Conservation (phyloP, 495 filamentous ascomycete genomes). For the Parmelia sp. region DNA sequence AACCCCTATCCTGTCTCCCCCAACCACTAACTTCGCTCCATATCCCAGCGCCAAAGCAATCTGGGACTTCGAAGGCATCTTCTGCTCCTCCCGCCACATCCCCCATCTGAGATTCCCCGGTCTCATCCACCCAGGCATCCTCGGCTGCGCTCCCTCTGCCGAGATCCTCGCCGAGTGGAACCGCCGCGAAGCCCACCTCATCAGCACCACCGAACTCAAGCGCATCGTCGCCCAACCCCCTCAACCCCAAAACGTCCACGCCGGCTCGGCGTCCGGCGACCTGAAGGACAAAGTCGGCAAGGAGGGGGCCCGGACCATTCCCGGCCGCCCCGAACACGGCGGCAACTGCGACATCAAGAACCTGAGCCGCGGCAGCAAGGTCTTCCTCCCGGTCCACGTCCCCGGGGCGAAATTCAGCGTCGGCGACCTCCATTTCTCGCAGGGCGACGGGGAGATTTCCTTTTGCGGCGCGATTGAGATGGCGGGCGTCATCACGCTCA, state of each 20-base stretch:
- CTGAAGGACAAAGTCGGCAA: conserved; percentile 66
- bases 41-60: conserved; percentile 74
- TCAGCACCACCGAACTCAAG: conserved; percentile 56
- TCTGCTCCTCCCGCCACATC: conserved; percentile 84
- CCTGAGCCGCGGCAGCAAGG: conserved; percentile 73
- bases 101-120: conserved; percentile 82
- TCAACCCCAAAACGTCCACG: conserved; percentile 61
- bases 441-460: conserved; percentile 90
- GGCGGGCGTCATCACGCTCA: conserved; percentile 87
- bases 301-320: conserved; percentile 88
- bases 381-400: conserved; percentile 83
- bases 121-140: conserved; percentile 90
- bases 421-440: conserved; percentile 84
- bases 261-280: conserved; percentile 55
- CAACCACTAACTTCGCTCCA: not conserved
- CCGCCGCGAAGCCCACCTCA: conserved; percentile 69
- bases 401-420: conserved; percentile 87
- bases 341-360: conserved; percentile 91
- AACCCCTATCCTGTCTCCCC: too few relatives aligned
- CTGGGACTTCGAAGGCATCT: conserved; percentile 97
- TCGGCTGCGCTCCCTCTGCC: conserved; percentile 80
- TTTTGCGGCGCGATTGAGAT: conserved; percentile 98
- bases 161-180: conserved; percentile 72
- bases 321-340: conserved; percentile 51
- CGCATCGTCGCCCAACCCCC: conserved; percentile 80